Evolutionary conservation across 139 green algal species (phyloP).

Genomic region (Gonium pectorale): DNA sequence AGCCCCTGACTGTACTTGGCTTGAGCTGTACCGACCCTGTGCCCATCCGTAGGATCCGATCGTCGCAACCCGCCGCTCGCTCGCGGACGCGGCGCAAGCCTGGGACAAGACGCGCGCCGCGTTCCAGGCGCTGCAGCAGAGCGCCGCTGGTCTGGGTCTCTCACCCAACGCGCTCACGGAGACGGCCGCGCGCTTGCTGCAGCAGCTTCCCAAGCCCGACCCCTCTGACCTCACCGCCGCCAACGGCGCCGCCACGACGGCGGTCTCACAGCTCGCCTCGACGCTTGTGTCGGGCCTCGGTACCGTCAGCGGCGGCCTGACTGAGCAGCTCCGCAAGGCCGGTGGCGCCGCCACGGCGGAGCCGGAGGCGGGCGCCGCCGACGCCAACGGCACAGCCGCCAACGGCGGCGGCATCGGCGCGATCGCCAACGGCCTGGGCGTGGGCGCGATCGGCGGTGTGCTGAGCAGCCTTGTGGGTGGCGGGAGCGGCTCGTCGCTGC

Average conservation of each 20-base stretch:
- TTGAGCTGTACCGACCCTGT: no score
- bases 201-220: conserved; percentile 8
- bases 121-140: conserved; percentile 18
- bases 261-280: not conserved
- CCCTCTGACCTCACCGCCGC: not conserved
- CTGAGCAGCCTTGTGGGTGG: conserved; percentile 17
- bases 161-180: not conserved
- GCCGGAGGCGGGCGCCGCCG: not conserved
- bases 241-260: not conserved
- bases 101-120: conserved; percentile 10
- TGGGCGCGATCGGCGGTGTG: not conserved
- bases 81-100: not conserved
- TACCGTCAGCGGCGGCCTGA: not conserved
- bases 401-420: not conserved
- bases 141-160: conserved; percentile 4
- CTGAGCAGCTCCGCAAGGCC: conserved; percentile 9
- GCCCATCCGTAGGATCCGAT: no score
- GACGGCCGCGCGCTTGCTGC: not conserved
- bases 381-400: not conserved
- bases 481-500: not conserved
- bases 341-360: not conserved
- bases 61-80: not conserved
- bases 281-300: conserved; percentile 12
- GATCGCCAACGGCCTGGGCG: not conserved
- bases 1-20: no score